Evolutionary conservation across 2,329 filamentous ascomycete species (phyloP), one percentile per base, ranked within the genome.

Genomic region (Neonectria punicea): DNA sequence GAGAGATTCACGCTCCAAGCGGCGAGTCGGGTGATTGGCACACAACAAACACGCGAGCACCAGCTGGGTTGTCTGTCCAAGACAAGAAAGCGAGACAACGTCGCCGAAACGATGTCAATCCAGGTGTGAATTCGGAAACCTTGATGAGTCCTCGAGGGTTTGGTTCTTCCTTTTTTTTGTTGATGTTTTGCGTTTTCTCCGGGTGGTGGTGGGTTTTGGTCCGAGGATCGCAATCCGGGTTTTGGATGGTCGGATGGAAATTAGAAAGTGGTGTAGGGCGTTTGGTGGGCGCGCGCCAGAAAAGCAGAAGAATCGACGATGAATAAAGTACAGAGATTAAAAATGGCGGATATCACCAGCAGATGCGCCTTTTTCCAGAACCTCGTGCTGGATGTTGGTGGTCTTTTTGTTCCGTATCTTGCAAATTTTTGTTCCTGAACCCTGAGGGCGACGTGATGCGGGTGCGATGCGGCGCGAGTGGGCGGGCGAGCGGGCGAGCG

Each of bases 301-400:
- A 68, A 69, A 63, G 62, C 67, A 71, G 73, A 67, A 66, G 68
- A 76, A 71, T 74, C 67, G 74, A 74, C 70, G 68, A 73, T 74
- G 67, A 71, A 70, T 69, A 70, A 67, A 58, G 61, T 72, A 73
- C 67, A 74, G 58, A 69, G 73, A 74, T 74, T 69, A 69, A 74
- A 66, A 53, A 53, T 67, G 72, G 66, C 66, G 69, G 62, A 58
- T 74, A 71, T 73, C 72, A 72, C 74, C 61, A 67, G 65, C 67
- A 69, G 70, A 76, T 73, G 70, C 74, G 72, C 73, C 70, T 74
- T 51, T 22, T 59, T 75, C 71, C 70, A 69, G 65, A 65, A 67
- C 70, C 71, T 73, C 66, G 53, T 63, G 49, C 34, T 62, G 55
- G 65, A 63, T 65, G 62, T 70, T 69, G 67, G 58, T 59, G 51